Evolutionary conservation across 257 asterid species (phyloP).

Genomic region (Ilex asprella): DNA sequence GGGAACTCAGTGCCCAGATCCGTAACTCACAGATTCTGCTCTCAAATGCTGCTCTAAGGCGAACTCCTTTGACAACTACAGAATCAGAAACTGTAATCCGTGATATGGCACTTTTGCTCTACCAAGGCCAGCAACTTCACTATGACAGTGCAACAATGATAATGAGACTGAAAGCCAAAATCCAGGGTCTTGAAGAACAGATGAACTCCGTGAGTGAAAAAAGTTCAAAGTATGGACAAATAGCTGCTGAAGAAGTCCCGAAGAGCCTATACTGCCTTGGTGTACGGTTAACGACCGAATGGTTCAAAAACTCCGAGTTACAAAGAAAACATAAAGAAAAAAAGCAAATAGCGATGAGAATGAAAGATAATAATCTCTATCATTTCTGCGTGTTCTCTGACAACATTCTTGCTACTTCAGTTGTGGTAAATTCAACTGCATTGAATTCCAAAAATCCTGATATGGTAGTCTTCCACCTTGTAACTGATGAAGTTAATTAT

Average conservation of each 20-base stretch:
- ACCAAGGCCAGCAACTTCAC: slow-evolving; percentile 64
- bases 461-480: slow-evolving; percentile 1
- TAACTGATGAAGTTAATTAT: not conserved
- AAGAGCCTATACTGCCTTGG: slow-evolving; percentile 60
- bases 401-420: slow-evolving; percentile 60
- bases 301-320: slow-evolving; percentile 35
- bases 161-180: slow-evolving; percentile 52
- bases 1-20: slow-evolving; percentile 68
- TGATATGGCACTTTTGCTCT: slow-evolving; percentile 55
- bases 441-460: slow-evolving; percentile 35
- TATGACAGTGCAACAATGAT: slow-evolving; percentile 65
- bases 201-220: slow-evolving; percentile 35
- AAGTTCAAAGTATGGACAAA: slow-evolving; percentile 50
- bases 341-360: slow-evolving; percentile 27
- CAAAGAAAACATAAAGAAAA: slow-evolving; percentile 34
- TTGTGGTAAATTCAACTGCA: slow-evolving; percentile 56
- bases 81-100: slow-evolving; percentile 52
- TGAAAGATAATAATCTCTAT: slow-evolving; percentile 38
- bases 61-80: slow-evolving; percentile 42
- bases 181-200: slow-evolving; percentile 56
- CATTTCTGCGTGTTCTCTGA: slow-evolving; percentile 67
- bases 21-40: slow-evolving; percentile 53
- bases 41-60: slow-evolving; percentile 51
- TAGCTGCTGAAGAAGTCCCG: slow-evolving; percentile 68
- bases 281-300: slow-evolving; percentile 47